Evolutionary conservation across 2,329 filamentous ascomycete species (phyloP).

Genomic region (Microsporum audouinii): DNA sequence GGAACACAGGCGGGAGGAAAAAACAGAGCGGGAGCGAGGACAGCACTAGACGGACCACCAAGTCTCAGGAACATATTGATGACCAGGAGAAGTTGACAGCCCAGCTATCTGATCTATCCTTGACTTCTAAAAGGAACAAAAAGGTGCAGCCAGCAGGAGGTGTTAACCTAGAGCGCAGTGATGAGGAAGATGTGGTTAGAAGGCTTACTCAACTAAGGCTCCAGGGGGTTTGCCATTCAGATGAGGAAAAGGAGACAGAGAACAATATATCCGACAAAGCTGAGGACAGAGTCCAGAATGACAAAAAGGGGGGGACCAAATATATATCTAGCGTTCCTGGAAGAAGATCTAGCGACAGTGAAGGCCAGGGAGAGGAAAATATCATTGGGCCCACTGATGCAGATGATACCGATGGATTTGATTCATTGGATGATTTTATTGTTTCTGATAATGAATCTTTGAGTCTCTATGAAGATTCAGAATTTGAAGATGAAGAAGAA

Average conservation of each 20-base stretch:
- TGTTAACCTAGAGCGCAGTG: neutral
- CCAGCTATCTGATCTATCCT: neutral
- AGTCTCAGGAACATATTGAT: neutral
- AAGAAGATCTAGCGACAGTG: neutral
- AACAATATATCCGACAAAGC: neutral
- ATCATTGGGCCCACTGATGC: slow-evolving; percentile 12
- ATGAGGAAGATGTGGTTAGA: neutral
- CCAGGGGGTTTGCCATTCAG: neutral
- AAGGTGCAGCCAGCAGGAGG: neutral
- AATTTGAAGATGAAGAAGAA: slow-evolving; percentile 1
- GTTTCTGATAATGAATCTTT: slow-evolving; percentile 31
- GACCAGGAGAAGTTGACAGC: neutral
- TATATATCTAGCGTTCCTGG: neutral
- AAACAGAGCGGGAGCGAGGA: neutral
- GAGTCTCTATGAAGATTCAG: slow-evolving; percentile 26
- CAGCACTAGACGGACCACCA: neutral
- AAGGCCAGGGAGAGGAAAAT: neutral
- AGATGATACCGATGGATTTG: slow-evolving; percentile 22
- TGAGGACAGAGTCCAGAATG: neutral
- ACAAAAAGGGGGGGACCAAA: neutral
- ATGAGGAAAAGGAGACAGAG: neutral
- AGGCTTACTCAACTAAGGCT: neutral
- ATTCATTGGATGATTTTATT: slow-evolving; percentile 33
- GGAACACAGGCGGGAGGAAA: neutral
- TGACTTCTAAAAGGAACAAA: neutral